These are phyloP conservation scores for Dictyostelium firmibasis DNA, from an alignment of 78 protist species.

Conservation along the genomic window DNA sequence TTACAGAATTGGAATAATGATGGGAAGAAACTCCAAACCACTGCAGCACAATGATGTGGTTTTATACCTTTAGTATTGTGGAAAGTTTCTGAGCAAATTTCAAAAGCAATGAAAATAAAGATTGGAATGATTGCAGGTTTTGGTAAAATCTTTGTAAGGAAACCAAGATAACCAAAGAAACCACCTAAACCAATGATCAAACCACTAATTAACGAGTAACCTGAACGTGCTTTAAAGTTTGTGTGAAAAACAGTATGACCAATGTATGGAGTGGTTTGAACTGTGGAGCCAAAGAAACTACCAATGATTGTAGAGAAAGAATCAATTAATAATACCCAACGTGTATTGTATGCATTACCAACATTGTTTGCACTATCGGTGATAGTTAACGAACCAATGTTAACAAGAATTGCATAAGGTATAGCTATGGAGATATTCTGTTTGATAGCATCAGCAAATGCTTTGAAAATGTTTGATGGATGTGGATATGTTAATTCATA, in stretches of 20 bases:
- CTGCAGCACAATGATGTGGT: slow-evolving; percentile 53
- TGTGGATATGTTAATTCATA: slow-evolving; percentile 33
- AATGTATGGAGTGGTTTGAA: slow-evolving; percentile 70
- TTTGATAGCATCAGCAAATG: slow-evolving; percentile 16
- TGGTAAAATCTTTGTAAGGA: slow-evolving; percentile 33
- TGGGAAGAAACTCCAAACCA: slow-evolving; percentile 70
- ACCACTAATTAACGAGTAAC: slow-evolving; percentile 58
- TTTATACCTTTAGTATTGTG: slow-evolving; percentile 32
- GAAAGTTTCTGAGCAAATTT: slow-evolving; percentile 48
- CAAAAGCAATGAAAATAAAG: slow-evolving; percentile 68
- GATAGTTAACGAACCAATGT: slow-evolving; percentile 55
- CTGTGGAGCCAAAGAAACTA: slow-evolving; percentile 41
- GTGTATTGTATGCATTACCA: slow-evolving; percentile 49
- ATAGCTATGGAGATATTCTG: slow-evolving; percentile 56
- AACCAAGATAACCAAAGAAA: slow-evolving; percentile 43
- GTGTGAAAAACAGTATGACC: slow-evolving; percentile 67
- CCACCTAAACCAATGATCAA: slow-evolving; percentile 66
- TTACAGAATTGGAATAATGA: slow-evolving; percentile 68
- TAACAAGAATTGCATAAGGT: slow-evolving; percentile 69
- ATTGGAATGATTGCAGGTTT: slow-evolving; percentile 77
- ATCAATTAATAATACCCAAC: slow-evolving; percentile 17
- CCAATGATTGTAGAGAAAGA: slow-evolving; percentile 33
- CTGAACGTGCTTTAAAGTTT: slow-evolving; percentile 67
- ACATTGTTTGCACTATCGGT: slow-evolving; percentile 27
- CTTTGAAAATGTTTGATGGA: slow-evolving; percentile 39